phyloP scores from a whole-genome alignment of 1,139 yeast genomes.

The Saccharomyces hybrid region DNA sequence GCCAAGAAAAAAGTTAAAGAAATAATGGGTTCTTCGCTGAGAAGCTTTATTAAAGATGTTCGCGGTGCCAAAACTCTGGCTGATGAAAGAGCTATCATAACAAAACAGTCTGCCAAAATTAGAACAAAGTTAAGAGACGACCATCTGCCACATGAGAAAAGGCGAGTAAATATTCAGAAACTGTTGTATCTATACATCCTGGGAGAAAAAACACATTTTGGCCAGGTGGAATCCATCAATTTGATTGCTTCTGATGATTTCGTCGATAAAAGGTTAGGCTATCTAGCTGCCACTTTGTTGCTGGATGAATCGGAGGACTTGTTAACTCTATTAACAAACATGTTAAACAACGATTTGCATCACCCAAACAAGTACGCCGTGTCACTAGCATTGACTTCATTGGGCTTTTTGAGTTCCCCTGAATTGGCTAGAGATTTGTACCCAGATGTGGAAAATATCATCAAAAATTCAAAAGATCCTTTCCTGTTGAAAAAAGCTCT shows the following conservation, averaged over 20 bases:
- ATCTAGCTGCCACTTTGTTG: slow-evolving; percentile 84
- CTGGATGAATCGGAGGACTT: slow-evolving; percentile 91
- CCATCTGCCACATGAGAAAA: slow-evolving; percentile 60
- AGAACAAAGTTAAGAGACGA: slow-evolving; percentile 89
- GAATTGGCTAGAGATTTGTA: slow-evolving; percentile 90
- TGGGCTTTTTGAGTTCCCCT: slow-evolving; percentile 86
- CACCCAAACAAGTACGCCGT: slow-evolving; percentile 83
- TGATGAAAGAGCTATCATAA: slow-evolving; percentile 88
- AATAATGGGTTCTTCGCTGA: slow-evolving; percentile 59
- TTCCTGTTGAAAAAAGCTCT: slow-evolving; percentile 83
- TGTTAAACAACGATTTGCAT: slow-evolving; percentile 82
- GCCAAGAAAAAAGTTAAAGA: neutral
- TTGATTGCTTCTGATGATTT: slow-evolving; percentile 80
- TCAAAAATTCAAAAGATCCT: slow-evolving; percentile 47
- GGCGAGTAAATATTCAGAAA: slow-evolving; percentile 83
- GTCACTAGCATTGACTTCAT: slow-evolving; percentile 78
- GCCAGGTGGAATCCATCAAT: slow-evolving; percentile 95
- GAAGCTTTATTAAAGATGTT: slow-evolving; percentile 83
- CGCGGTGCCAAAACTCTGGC: slow-evolving; percentile 91
- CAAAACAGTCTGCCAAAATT: slow-evolving; percentile 90
- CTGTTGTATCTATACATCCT: slow-evolving; percentile 80
- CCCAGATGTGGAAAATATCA: slow-evolving; percentile 69
- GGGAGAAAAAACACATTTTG: slow-evolving; percentile 97
- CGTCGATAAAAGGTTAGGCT: slow-evolving; percentile 86
- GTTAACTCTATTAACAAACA: slow-evolving; percentile 83